These are phyloP conservation scores for Colletotrichum brevisporum DNA, from an alignment of 2,329 filamentous ascomycete genomes.

Conservation along the genomic window DNA sequence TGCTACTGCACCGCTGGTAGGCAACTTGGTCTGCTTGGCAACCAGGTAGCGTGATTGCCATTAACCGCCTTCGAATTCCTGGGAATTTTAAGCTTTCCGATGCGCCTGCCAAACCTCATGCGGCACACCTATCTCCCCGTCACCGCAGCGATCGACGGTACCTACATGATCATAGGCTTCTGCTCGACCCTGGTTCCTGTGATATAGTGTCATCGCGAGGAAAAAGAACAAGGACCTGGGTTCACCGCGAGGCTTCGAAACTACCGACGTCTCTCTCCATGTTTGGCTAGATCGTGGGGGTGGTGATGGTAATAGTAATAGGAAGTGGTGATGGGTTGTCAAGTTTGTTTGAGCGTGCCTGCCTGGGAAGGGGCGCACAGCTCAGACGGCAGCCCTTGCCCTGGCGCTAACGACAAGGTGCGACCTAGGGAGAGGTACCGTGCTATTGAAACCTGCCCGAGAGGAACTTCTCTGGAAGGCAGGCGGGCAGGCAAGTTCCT, in stretches of 20 bases:
- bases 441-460: too few species aligned
- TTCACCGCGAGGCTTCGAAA: background rate
- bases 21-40: too few species aligned
- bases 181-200: background rate
- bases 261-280: background rate
- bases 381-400: constrained; percentile 3
- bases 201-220: background rate
- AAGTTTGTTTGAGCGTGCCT: background rate
- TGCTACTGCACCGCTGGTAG: too few species aligned
- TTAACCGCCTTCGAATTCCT: constrained; percentile 8
- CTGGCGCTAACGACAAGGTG: background rate
- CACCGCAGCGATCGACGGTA: constrained; percentile 20
- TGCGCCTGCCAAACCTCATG: constrained; percentile 23
- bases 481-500: too few species aligned
- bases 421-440: too few species aligned
- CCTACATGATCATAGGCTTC: background rate
- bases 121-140: background rate
- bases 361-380: background rate
- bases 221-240: background rate
- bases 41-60: background rate
- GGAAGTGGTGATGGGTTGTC: background rate
- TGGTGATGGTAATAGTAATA: background rate
- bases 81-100: constrained; percentile 21
- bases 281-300: background rate
- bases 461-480: too few species aligned